A percentile compares a stretch with the other conserved stretches of the same genome.
phyloP scores from a whole-genome alignment of 2,329 filamentous ascomycete genomes.

The Harringtonia aguacate region DNA sequence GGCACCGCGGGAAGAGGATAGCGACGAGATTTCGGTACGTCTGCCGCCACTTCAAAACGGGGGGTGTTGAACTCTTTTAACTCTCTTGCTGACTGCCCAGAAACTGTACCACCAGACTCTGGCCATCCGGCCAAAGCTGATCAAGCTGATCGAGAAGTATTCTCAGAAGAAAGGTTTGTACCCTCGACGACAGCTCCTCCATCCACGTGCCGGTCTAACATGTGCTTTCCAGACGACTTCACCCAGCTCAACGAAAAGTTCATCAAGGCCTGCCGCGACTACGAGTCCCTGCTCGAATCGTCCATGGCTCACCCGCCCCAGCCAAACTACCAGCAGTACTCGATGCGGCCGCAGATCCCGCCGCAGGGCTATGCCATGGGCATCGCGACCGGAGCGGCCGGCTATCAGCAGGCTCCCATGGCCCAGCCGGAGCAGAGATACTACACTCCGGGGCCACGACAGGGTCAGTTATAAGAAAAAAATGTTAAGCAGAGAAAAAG shows the following conservation, averaged over 20 bases:
- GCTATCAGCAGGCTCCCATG: conserved; percentile 29
- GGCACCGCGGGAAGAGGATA: conserved; percentile 75
- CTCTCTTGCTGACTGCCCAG: conserved; percentile 20
- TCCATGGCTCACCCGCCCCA: conserved; percentile 94
- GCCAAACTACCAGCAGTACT: conserved; percentile 62
- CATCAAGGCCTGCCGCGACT: conserved; percentile 95
- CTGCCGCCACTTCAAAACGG: too few species aligned
- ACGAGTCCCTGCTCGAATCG: conserved; percentile 87
- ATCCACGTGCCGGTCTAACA: not conserved
- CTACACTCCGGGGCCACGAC: conserved; percentile 49
- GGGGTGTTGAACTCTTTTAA: too few species aligned
- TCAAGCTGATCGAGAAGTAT: conserved; percentile 97
- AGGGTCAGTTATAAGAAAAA: conserved; percentile 11
- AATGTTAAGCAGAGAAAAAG: not conserved
- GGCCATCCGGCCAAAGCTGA: conserved; percentile 89
- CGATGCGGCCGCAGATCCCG: conserved; percentile 37
- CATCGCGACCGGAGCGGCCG: conserved; percentile 18
- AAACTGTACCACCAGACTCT: conserved; percentile 86
- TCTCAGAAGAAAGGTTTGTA: conserved; percentile 90
- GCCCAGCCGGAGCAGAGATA: conserved; percentile 50
- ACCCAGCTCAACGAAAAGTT: conserved; percentile 99
- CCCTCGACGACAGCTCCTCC: not conserved
- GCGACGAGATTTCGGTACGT: conserved; percentile 84
- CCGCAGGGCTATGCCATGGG: conserved; percentile 31
- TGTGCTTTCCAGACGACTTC: conserved; percentile 67